These are phyloP conservation scores for Adansonia grandidieri DNA, from an alignment of 441 rosid genomes.

Conservation along the genomic window DNA sequence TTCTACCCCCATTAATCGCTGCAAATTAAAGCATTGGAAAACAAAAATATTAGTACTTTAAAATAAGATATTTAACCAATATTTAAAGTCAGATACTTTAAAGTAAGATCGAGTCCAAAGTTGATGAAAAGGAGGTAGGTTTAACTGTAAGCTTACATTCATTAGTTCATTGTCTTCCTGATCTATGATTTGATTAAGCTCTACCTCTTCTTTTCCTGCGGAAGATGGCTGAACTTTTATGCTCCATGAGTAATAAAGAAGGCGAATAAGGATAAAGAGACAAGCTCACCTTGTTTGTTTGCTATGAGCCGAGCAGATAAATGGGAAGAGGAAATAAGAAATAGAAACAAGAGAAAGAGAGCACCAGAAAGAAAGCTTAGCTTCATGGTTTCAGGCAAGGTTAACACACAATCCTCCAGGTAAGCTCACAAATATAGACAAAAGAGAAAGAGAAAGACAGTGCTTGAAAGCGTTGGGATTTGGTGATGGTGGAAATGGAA, in stretches of 20 bases:
- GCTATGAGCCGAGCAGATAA: constrained; percentile 35
- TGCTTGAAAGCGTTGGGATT: neutral
- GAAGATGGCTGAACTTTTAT: constrained; percentile 15
- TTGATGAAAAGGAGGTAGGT: neutral
- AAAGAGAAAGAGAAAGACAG: neutral
- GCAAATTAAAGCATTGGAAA: neutral
- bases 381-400: constrained; percentile 50
- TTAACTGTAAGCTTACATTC: constrained; percentile 34
- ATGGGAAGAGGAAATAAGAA: constrained; percentile 40
- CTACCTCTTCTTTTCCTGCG: constrained; percentile 39
- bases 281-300: constrained; percentile 42
- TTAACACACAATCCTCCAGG: neutral
- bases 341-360: constrained; percentile 44
- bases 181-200: constrained; percentile 33
- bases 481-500: constrained; percentile 16
- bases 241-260: neutral
- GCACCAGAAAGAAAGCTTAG: constrained; percentile 35
- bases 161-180: constrained; percentile 38
- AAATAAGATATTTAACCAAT: neutral
- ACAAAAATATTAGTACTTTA: neutral
- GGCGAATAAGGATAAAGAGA: neutral
- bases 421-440: neutral
- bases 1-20: constrained; percentile 56
- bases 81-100: neutral
- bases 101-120: neutral